These are phyloP conservation scores for Cairneyella variabilis DNA, from an alignment of 495 filamentous ascomycete genomes.

Conservation along the genomic window DNA sequence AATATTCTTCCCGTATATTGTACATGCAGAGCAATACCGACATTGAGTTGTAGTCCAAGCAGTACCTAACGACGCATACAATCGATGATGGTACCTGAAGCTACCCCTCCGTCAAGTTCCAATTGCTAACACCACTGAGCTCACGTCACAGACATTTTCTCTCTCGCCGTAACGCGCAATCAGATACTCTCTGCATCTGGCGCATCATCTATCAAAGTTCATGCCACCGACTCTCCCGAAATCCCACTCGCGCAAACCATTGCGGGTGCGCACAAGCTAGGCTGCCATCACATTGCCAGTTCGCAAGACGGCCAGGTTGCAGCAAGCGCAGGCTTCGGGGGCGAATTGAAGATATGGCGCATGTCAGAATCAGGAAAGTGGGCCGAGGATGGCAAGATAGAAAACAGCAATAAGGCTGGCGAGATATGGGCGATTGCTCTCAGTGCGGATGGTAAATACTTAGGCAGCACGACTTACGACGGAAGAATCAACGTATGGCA, in stretches of 20 bases:
- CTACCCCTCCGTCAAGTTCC: conserved; percentile 10
- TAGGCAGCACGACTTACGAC: conserved; percentile 78
- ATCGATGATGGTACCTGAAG: conserved; percentile 68
- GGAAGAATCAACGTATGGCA: conserved; percentile 91
- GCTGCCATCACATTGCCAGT: conserved; percentile 81
- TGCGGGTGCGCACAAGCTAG: conserved; percentile 70
- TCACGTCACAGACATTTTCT: conserved; percentile 86
- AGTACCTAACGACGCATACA: conserved; percentile 91
- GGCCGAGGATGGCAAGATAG: conserved; percentile 36
- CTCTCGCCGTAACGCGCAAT: conserved; percentile 74
- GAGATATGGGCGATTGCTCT: conserved; percentile 85
- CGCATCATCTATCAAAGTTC: conserved; percentile 70
- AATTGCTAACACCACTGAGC: conserved; percentile 45
- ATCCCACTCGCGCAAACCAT: conserved; percentile 77
- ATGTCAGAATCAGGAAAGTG: conserved; percentile 50
- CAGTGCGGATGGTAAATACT: conserved; percentile 72
- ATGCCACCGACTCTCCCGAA: conserved; percentile 63
- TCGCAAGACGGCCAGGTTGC: conserved; percentile 64
- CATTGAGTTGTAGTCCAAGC: conserved; percentile 76
- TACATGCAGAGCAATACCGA: conserved; percentile 2
- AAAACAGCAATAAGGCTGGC: conserved; percentile 42
- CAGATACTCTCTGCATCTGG: conserved; percentile 80
- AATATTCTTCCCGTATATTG: neutral
- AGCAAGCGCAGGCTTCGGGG: conserved; percentile 82
- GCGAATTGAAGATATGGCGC: conserved; percentile 78